Evolutionary conservation across 768 basidiomycete genomes (phyloP).

Genomic region (Suillus cothurnatus): DNA sequence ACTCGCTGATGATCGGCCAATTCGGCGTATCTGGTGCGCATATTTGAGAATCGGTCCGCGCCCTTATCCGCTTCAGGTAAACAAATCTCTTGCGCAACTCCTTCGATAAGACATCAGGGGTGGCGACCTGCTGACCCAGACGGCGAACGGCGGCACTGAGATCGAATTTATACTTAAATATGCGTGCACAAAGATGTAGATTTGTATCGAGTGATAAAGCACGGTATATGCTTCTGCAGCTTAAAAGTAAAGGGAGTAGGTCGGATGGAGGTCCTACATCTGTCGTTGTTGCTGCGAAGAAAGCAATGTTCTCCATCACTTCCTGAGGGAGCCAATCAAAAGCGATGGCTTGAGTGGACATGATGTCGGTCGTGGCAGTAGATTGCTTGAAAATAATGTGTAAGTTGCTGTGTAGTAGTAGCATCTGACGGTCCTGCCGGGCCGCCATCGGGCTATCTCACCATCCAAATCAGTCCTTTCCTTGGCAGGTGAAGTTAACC

Average conservation of each 20-base stretch:
- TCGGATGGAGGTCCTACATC: slow-evolving; percentile 63
- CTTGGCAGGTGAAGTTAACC: background rate
- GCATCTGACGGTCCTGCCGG: background rate
- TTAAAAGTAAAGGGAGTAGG: slow-evolving; percentile 56
- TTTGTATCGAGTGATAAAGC: slow-evolving; percentile 55
- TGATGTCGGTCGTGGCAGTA: background rate
- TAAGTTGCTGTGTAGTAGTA: too few relatives aligned
- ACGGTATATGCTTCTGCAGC: slow-evolving; percentile 50
- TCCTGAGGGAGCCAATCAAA: slow-evolving; percentile 60
- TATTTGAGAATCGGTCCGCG: slow-evolving; percentile 29
- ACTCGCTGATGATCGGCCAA: slow-evolving; percentile 28
- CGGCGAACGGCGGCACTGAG: slow-evolving; percentile 49
- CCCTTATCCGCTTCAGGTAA: slow-evolving; percentile 57
- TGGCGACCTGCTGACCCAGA: slow-evolving; percentile 42
- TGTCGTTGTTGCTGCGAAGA: slow-evolving; percentile 53
- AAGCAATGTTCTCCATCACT: slow-evolving; percentile 78
- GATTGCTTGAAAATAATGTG: background rate
- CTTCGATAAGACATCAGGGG: slow-evolving; percentile 50
- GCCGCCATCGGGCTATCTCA: background rate
- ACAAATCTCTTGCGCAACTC: slow-evolving; percentile 69
- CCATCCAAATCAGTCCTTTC: background rate
- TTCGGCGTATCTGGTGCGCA: slow-evolving; percentile 26
- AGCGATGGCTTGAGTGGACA: slow-evolving; percentile 14
- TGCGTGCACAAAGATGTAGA: slow-evolving; percentile 70
- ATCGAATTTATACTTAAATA: slow-evolving; percentile 75